Percentiles rank a stretch among this genome's conserved stretches.
Evolutionary conservation across 2,329 filamentous ascomycete genomes (phyloP).

Genomic region (Fusarium sp.): DNA sequence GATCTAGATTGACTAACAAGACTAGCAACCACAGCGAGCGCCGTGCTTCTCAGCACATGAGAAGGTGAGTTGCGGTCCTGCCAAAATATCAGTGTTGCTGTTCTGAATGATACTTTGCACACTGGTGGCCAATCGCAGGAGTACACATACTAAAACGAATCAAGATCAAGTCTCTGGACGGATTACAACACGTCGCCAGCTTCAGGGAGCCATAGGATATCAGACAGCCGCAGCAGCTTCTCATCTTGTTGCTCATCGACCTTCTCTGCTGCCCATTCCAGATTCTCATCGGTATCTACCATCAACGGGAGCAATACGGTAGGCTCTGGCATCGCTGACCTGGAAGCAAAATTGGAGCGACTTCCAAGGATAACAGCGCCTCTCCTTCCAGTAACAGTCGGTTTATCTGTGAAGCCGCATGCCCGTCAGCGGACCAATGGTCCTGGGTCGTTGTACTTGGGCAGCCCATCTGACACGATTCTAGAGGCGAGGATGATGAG

Average conservation of each 20-base stretch:
- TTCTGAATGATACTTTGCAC: not conserved
- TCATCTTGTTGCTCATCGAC: constrained; percentile 60
- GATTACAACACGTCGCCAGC: constrained; percentile 27
- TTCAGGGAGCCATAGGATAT: constrained; percentile 46
- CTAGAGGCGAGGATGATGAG: constrained; percentile 29
- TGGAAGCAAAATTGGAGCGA: constrained; percentile 50
- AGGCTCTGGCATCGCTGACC: constrained; percentile 48
- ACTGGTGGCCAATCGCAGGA: not conserved
- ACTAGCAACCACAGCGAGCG: constrained; percentile 22
- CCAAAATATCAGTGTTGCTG: not conserved
- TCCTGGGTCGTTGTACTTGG: not conserved
- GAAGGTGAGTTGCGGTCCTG: constrained; percentile 26
- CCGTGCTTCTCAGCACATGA: constrained; percentile 30
- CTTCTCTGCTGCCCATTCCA: constrained; percentile 58
- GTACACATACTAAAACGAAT: constrained; percentile 10
- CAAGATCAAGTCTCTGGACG: constrained; percentile 37
- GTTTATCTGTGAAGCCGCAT: constrained; percentile 16
- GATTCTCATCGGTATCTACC: constrained; percentile 64
- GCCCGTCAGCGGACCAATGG: not conserved
- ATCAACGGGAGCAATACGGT: constrained; percentile 53
- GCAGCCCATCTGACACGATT: constrained; percentile 24
- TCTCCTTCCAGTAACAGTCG: constrained; percentile 6
- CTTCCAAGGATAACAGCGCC: constrained; percentile 35
- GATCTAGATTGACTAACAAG: constrained; percentile 5
- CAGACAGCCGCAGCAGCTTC: constrained; percentile 62